A percentile compares a stretch with the other conserved stretches of the same genome.
phyloP scores from a whole-genome alignment of 2,329 filamentous ascomycete genomes.

The Aspergillus sp. region DNA sequence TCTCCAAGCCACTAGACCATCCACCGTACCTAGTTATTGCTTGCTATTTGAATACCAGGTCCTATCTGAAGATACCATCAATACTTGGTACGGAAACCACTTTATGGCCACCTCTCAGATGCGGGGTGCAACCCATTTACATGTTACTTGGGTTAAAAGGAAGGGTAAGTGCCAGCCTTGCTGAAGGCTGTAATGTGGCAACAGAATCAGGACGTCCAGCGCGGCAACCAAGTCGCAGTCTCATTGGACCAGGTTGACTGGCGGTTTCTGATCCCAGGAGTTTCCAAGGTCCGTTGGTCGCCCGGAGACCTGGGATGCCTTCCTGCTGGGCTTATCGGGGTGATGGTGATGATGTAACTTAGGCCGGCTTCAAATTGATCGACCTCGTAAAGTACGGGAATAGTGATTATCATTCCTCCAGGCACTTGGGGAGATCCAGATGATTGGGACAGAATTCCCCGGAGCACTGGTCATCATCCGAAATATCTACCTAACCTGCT shows the following conservation, averaged over 20 bases:
- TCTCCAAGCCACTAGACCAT: not conserved
- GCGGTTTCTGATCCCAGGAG: slow-evolving; percentile 10
- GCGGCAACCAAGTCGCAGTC: slow-evolving; percentile 18
- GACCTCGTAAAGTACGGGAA: slow-evolving; percentile 1
- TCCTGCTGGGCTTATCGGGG: slow-evolving; percentile 7
- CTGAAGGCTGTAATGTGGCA: slow-evolving; percentile 19
- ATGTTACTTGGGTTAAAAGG: slow-evolving; percentile 9
- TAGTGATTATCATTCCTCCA: not conserved
- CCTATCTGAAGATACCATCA: too few species aligned
- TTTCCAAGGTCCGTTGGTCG: slow-evolving; percentile 18
- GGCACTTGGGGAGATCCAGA: not conserved
- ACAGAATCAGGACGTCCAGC: slow-evolving; percentile 13
- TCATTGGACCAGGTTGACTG: slow-evolving; percentile 16
- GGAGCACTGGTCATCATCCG: not conserved
- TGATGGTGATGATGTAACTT: slow-evolving; percentile 6
- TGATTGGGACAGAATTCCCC: slow-evolving; percentile 1
- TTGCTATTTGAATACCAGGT: too few species aligned
- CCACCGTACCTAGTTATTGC: not conserved
- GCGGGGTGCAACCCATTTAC: slow-evolving; percentile 3
- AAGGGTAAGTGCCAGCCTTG: slow-evolving; percentile 3
- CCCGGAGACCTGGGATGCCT: slow-evolving; percentile 8
- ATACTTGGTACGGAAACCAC: too few species aligned
- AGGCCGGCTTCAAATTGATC: not conserved
- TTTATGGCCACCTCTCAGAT: not conserved
- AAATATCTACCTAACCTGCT: not conserved